Percentiles rank a stretch among this genome's conserved stretches.
Evolutionary conservation across 257 asterid genomes (phyloP).

Genomic region (Parsonsia alboflavescens): DNA sequence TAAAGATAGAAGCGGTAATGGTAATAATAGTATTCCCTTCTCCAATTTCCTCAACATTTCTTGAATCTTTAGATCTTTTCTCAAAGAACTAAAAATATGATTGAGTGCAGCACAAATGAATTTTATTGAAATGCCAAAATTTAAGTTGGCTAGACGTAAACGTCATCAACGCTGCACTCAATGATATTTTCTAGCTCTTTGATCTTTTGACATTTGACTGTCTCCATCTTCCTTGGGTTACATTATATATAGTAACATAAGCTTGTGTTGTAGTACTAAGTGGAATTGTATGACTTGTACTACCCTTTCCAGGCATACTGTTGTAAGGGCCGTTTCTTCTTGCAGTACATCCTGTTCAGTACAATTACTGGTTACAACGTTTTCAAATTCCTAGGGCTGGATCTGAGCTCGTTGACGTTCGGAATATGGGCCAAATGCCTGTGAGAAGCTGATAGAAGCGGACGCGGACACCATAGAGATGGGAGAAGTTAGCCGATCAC

Average conservation of each 20-base stretch:
- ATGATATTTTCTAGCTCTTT: conserved; percentile 49
- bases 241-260: neutral
- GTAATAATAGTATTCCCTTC: neutral
- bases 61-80: neutral
- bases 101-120: conserved; percentile 49
- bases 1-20: neutral
- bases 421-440: neutral
- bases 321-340: neutral
- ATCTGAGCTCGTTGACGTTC: neutral
- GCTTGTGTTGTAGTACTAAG: neutral
- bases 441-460: conserved; percentile 5
- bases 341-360: neutral
- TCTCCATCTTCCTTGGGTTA: neutral
- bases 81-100: conserved; percentile 29
- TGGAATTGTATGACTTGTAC: conserved; percentile 18
- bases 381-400: neutral
- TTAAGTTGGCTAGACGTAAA: neutral
- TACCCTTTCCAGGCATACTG: neutral
- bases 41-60: neutral
- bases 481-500: conserved; percentile 13
- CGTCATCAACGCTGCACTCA: conserved; percentile 86
- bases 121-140: neutral
- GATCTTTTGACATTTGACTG: neutral
- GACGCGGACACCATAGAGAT: conserved; percentile 6
- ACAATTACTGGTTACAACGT: neutral